phyloP scores from a whole-genome alignment of 805 yeast species.

The Limtongozyma cylindracea region DNA sequence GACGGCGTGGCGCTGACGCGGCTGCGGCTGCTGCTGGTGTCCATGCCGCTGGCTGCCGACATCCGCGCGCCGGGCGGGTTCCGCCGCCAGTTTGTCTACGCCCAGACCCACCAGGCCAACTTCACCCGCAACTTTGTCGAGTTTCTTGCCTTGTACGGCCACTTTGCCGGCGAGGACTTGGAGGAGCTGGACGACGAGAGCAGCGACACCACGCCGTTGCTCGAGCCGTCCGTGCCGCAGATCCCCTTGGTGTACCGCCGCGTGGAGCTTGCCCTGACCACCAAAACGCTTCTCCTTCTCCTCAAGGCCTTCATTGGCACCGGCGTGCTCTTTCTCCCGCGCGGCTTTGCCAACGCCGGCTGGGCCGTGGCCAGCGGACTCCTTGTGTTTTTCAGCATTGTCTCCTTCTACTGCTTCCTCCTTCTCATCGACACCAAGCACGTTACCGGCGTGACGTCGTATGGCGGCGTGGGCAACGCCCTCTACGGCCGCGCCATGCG shows the following conservation, averaged over 20 bases:
- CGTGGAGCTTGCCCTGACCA: slow-evolving; percentile 30
- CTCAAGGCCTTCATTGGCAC: slow-evolving; percentile 61
- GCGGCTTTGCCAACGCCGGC: slow-evolving; percentile 54
- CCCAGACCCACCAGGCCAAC: slow-evolving; percentile 8
- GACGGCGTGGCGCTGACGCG: too few relatives aligned
- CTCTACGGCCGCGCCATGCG: slow-evolving; percentile 46
- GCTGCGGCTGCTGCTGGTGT: too few relatives aligned
- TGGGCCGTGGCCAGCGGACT: slow-evolving; percentile 45
- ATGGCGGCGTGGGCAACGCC: slow-evolving; percentile 47
- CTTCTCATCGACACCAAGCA: slow-evolving; percentile 33
- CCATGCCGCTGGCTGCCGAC: too few relatives aligned
- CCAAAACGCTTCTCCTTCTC: slow-evolving; percentile 43
- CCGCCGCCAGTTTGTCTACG: slow-evolving; percentile 37
- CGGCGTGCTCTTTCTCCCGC: slow-evolving; percentile 47
- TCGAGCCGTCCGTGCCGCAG: too few relatives aligned
- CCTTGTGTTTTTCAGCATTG: slow-evolving; percentile 33
- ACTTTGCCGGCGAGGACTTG: slow-evolving; percentile 66
- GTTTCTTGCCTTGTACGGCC: slow-evolving; percentile 57
- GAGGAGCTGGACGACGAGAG: slow-evolving; percentile 34
- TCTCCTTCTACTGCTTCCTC: slow-evolving; percentile 56
- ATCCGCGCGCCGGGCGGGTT: slow-evolving; percentile 55
- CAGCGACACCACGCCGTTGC: slow-evolving; percentile 13
- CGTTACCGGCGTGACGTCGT: slow-evolving; percentile 40
- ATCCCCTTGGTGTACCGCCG: too few relatives aligned
- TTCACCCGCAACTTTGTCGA: slow-evolving; percentile 54